phyloP scores from a whole-genome alignment of 768 basidiomycete genomes.

The Russula vinacea region DNA sequence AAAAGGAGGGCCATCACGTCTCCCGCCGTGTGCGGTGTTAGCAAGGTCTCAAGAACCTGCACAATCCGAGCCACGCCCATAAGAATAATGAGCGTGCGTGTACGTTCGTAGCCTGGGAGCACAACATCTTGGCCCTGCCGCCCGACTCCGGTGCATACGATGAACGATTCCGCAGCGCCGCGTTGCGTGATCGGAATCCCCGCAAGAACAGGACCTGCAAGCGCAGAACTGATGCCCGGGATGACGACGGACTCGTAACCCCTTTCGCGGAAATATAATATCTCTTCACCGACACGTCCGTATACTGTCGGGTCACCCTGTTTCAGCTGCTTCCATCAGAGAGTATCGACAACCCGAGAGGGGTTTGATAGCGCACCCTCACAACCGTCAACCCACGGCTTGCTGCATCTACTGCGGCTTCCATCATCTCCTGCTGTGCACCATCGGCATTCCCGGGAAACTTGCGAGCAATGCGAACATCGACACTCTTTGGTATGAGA shows the following conservation, averaged over 20 bases:
- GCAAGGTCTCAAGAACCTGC: constrained; percentile 65
- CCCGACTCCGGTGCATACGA: constrained; percentile 93
- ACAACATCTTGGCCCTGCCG: constrained; percentile 75
- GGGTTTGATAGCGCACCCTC: constrained; percentile 50
- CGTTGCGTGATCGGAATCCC: constrained; percentile 94
- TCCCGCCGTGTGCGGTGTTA: constrained; percentile 27
- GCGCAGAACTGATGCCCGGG: constrained; percentile 85
- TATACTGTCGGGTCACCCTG: constrained; percentile 97
- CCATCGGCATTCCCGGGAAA: constrained; percentile 97
- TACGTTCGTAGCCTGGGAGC: constrained; percentile 84
- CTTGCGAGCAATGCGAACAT: constrained; percentile 89
- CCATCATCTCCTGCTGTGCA: constrained; percentile 94
- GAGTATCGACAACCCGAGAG: neutral
- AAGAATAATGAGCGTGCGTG: constrained; percentile 76
- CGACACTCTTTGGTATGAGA: constrained; percentile 68
- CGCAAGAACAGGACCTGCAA: constrained; percentile 86
- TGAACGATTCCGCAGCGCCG: constrained; percentile 85
- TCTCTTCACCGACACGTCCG: constrained; percentile 91
- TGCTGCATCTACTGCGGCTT: constrained; percentile 82
- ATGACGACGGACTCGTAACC: constrained; percentile 83
- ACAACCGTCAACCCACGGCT: constrained; percentile 79
- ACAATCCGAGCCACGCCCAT: constrained; percentile 92
- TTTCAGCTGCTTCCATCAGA: constrained; percentile 59
- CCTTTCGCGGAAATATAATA: constrained; percentile 83
- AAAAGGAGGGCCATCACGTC: constrained; percentile 56